A percentile compares a stretch with the other conserved stretches of the same genome.
Conservation (phyloP, 1,139 yeast species). For the Diutina sp. region DNA sequence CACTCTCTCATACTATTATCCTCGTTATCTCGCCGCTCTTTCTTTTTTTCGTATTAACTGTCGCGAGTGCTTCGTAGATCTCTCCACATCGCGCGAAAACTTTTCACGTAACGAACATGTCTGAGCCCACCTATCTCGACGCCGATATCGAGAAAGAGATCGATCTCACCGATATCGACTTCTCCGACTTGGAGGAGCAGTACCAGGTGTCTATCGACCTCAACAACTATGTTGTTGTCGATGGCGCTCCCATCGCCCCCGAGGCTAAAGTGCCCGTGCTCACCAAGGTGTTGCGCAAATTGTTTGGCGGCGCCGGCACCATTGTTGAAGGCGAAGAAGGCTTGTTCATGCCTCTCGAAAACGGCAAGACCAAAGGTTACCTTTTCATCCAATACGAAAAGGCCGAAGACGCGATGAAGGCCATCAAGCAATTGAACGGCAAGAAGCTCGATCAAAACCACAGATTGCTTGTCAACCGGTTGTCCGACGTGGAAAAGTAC, state of each 20-base stretch:
- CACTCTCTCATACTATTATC: background rate
- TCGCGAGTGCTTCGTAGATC: no score
- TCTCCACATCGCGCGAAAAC: background rate
- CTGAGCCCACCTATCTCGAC: slow-evolving; percentile 2
- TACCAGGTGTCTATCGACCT: slow-evolving; percentile 48
- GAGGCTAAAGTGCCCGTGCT: slow-evolving; percentile 77
- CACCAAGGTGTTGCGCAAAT: slow-evolving; percentile 73
- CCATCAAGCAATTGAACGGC: slow-evolving; percentile 71
- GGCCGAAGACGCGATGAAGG: slow-evolving; percentile 58
- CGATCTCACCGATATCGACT: slow-evolving; percentile 55
- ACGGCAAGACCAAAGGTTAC: slow-evolving; percentile 77
- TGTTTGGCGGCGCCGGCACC: slow-evolving; percentile 59
- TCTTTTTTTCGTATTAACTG: no score
- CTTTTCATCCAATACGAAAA: slow-evolving; percentile 74
- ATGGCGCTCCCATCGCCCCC: slow-evolving; percentile 94
- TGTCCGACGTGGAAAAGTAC: slow-evolving; percentile 75
- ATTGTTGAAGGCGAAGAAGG: slow-evolving; percentile 56
- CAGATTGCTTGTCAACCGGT: slow-evolving; percentile 71
- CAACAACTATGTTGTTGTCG: slow-evolving; percentile 77
- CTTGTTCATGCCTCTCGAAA: slow-evolving; percentile 70
- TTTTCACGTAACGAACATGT: background rate
- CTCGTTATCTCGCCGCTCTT: background rate
- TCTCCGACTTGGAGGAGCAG: slow-evolving; percentile 75
- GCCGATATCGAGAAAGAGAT: slow-evolving; percentile 26
- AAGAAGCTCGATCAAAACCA: slow-evolving; percentile 92